Conservation (phyloP, 768 basidiomycete genomes). For the Lyophyllum shimeji region DNA sequence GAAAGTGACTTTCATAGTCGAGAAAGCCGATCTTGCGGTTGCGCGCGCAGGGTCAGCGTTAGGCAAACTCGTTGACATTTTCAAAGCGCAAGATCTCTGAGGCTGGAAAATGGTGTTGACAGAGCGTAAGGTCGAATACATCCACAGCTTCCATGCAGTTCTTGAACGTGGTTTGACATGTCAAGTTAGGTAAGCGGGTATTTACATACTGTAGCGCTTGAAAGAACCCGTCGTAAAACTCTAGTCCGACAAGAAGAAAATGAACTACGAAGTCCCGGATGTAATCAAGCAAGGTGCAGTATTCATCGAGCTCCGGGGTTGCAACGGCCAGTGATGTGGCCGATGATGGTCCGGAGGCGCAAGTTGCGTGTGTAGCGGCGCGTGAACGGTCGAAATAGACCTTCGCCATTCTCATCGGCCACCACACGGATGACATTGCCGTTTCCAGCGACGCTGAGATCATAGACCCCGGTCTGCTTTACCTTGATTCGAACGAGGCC, state of each 20-base stretch:
- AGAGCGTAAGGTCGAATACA: too few species aligned
- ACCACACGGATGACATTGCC: conserved; percentile 8
- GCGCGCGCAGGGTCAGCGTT: not conserved
- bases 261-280: not conserved
- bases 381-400: conserved; percentile 8
- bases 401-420: conserved; percentile 15
- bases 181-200: too few species aligned
- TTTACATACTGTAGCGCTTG: too few species aligned
- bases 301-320: not conserved
- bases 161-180: too few species aligned
- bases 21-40: conserved; percentile 12
- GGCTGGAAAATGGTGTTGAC: too few species aligned
- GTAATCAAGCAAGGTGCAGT: not conserved
- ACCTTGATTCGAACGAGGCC: conserved; percentile 2
- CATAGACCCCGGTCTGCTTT: conserved; percentile 18
- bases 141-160: too few species aligned
- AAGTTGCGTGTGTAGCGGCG: conserved; percentile 13
- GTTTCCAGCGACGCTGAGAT: conserved; percentile 1
- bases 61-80: not conserved
- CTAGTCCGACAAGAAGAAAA: not conserved
- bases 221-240: not conserved
- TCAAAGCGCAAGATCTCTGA: too few species aligned
- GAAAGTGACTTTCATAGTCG: conserved; percentile 62
- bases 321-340: conserved; percentile 7
- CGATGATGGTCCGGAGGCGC: conserved; percentile 3